Percentiles rank a stretch among this genome's conserved stretches.
Conservation (phyloP, 345 rosid genomes). For the Eucalyptus leucophloia region DNA sequence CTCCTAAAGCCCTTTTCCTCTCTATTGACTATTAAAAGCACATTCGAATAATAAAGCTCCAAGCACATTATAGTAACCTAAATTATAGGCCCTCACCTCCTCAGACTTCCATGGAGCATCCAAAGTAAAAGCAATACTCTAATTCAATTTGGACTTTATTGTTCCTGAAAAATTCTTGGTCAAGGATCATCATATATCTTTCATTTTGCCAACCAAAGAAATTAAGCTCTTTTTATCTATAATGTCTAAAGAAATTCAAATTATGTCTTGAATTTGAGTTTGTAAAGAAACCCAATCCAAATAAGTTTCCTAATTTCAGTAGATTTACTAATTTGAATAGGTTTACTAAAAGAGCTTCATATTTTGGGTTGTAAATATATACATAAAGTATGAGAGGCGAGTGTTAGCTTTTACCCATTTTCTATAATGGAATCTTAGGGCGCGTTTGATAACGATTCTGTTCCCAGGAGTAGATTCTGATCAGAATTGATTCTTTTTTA, state of each 20-base stretch:
- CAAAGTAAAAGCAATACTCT: neutral
- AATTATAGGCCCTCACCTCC: neutral
- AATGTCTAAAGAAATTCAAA: neutral
- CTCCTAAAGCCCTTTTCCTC: neutral
- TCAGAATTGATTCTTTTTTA: no score
- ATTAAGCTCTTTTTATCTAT: neutral
- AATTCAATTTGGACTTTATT: neutral
- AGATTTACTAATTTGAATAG: neutral
- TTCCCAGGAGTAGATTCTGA: no score
- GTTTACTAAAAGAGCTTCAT: neutral
- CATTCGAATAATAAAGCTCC: neutral
- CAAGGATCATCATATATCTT: neutral
- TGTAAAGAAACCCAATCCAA: neutral
- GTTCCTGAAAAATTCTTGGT: neutral
- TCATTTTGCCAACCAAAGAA: neutral
- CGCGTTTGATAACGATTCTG: no score
- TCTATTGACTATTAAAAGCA: neutral
- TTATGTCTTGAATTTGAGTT: neutral
- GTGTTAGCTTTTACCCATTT: neutral
- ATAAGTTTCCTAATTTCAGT: no score
- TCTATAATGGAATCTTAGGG: neutral
- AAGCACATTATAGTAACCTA: neutral
- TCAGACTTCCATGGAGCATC: neutral
- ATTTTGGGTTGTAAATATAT: neutral
- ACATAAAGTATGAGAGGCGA: neutral